phyloP scores from a whole-genome alignment of 108 stramenopile genomes.

The Poteriospumella lacustris region DNA sequence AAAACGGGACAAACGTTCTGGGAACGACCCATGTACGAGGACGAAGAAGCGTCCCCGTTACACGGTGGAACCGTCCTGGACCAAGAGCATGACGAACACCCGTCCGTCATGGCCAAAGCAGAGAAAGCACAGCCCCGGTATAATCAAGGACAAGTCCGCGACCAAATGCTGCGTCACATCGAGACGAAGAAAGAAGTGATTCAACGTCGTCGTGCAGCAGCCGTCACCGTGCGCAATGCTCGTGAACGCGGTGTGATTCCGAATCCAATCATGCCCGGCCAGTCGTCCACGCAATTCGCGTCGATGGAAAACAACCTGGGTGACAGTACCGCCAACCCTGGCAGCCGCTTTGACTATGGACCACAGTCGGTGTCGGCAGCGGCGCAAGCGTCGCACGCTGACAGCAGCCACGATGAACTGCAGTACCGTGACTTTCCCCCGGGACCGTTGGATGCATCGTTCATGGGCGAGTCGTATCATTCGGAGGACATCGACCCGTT shows the following conservation, averaged over 20 bases:
- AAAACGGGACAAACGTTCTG: slow-evolving; percentile 61
- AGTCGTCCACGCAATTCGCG: too few species aligned
- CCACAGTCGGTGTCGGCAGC: too few species aligned
- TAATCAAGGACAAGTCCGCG: slow-evolving; percentile 6
- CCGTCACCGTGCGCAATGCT: background rate
- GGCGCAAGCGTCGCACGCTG: too few species aligned
- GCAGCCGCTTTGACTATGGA: too few species aligned
- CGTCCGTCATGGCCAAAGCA: slow-evolving; percentile 4
- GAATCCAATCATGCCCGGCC: too few species aligned
- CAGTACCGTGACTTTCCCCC: too few species aligned
- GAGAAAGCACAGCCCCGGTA: background rate
- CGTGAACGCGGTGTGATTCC: slow-evolving; percentile 1
- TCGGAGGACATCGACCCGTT: too few species aligned
- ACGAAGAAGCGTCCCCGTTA: slow-evolving; percentile 48
- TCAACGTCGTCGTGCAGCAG: background rate
- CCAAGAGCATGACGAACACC: slow-evolving; percentile 33
- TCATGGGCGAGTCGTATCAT: too few species aligned
- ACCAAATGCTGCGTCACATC: background rate
- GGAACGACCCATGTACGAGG: slow-evolving; percentile 54
- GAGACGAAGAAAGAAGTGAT: slow-evolving; percentile 15
- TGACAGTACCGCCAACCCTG: too few species aligned
- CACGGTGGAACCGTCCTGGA: slow-evolving; percentile 49
- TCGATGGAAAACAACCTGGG: too few species aligned
- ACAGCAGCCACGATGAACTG: too few species aligned
- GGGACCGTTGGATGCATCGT: too few species aligned